These are phyloP conservation scores for Fagopyrum homotropicum DNA, from an alignment of 148 eudicot species.

Conservation along the genomic window DNA sequence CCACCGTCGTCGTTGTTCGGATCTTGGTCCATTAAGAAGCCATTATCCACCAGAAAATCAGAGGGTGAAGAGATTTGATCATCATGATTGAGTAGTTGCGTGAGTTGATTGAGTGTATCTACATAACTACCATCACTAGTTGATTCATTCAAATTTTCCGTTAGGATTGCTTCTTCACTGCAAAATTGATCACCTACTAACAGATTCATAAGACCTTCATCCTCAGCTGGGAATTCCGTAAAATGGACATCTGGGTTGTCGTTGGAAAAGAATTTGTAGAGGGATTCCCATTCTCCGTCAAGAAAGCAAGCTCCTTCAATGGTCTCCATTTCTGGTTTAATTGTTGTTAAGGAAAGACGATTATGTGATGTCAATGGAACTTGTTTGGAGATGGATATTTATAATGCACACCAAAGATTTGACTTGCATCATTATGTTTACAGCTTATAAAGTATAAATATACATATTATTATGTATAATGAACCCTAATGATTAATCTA, in stretches of 20 bases:
- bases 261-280: conserved; percentile 16
- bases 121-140: not conserved
- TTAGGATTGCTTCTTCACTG: not conserved
- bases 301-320: conserved; percentile 11
- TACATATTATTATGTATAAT: not conserved
- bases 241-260: conserved; percentile 9
- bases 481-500: not conserved
- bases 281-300: conserved; percentile 28
- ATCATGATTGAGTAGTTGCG: not conserved
- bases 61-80: not conserved
- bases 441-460: not conserved
- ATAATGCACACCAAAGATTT: not conserved
- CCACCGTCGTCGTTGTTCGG: not conserved
- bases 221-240: too few species aligned
- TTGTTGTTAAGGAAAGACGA: not conserved
- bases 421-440: not conserved
- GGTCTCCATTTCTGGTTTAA: conserved; percentile 10
- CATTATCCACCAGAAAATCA: not conserved
- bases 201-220: not conserved
- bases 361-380: not conserved
- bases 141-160: not conserved
- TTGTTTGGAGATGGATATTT: not conserved
- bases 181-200: not conserved
- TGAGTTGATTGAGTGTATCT: not conserved
- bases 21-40: not conserved